phyloP scores from a whole-genome alignment of 441 rosid species.

The Corymbia citriodora region DNA sequence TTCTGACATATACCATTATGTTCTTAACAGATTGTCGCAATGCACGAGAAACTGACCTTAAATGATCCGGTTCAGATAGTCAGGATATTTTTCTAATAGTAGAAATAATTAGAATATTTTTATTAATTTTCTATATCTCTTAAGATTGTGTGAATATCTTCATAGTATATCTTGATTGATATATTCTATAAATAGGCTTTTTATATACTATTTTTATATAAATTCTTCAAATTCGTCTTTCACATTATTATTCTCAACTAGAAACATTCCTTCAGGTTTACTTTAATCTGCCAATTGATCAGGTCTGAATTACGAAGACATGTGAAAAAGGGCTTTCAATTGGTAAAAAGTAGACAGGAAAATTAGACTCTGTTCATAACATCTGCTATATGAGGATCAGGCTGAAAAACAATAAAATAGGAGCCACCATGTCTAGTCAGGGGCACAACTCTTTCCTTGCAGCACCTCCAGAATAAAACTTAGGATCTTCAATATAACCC shows the following conservation, averaged over 20 bases:
- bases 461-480: conserved; percentile 43
- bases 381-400: neutral
- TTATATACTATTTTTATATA: too few species aligned
- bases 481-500: too few species aligned
- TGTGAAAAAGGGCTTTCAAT: neutral
- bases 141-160: neutral
- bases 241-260: too few species aligned
- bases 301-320: neutral
- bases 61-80: neutral
- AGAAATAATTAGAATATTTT: neutral
- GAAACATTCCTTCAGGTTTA: neutral
- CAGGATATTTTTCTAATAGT: neutral
- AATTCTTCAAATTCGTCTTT: neutral
- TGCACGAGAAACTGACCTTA: neutral
- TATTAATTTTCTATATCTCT: too few species aligned
- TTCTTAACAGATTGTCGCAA: neutral
- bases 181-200: too few species aligned
- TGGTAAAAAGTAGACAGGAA: neutral
- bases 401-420: neutral
- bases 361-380: conserved; percentile 17
- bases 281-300: neutral
- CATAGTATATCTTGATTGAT: too few species aligned
- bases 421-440: neutral
- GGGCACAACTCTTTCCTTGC: conserved; percentile 40
- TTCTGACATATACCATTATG: rapidly evolving